These are phyloP conservation scores for Russula emetica DNA, from an alignment of 768 basidiomycete species.

Conservation along the genomic window DNA sequence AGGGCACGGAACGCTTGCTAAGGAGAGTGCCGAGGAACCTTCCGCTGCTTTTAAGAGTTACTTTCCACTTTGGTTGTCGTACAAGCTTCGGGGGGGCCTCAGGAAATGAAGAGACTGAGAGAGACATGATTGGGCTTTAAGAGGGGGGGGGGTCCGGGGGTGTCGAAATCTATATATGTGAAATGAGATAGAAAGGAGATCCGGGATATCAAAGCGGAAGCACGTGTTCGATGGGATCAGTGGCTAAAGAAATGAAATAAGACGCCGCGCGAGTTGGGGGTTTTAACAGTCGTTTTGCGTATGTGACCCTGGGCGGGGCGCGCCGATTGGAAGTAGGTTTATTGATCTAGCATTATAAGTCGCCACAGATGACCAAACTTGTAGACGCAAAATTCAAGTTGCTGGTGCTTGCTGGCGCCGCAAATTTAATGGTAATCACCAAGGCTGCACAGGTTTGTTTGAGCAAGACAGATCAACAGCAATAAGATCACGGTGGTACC, in stretches of 20 bases:
- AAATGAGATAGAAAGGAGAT: background rate
- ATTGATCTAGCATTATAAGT: background rate
- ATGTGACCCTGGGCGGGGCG: too few relatives aligned
- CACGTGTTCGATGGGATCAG: background rate
- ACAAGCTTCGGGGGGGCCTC: constrained; percentile 7
- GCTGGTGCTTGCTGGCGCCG: background rate
- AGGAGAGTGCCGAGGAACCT: constrained; percentile 13
- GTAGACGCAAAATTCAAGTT: background rate
- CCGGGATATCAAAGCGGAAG: background rate
- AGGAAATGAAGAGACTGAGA: constrained; percentile 28
- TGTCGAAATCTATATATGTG: background rate
- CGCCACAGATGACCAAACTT: too few relatives aligned
- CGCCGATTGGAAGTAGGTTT: background rate
- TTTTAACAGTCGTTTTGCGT: background rate
- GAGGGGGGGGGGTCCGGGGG: background rate
- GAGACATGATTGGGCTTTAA: constrained; percentile 14
- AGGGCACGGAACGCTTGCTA: background rate
- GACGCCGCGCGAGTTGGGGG: background rate
- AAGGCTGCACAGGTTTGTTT: background rate
- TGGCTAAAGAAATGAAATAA: background rate
- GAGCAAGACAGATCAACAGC: background rate
- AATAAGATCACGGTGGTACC: background rate
- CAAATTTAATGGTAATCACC: background rate
- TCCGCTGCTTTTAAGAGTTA: background rate
- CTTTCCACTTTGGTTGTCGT: background rate